Evolutionary conservation across 2,329 filamentous ascomycete species (phyloP), one percentile per base, ranked within the genome.

Genomic region (Venturia carpophila): DNA sequence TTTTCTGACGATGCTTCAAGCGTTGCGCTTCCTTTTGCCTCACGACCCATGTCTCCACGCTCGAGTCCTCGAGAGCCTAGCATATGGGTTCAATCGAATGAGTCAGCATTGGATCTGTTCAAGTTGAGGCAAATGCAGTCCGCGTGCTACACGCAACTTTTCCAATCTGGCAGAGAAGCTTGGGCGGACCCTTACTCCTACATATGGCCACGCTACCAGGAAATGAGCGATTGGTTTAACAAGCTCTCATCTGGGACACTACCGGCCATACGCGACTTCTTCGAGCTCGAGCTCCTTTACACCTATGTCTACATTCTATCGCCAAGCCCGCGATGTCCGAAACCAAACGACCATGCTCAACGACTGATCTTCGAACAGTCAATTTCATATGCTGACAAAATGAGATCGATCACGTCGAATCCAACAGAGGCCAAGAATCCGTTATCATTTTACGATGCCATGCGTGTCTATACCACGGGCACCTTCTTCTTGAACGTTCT

Each of bases 231-330:
- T 71, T 97, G 93, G 93, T 88, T 87, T 67, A 85, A 91, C 43
- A 83, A 84, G n/a, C 83, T 96, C 15, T 89, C 91, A 0, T 77
- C 80, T 45, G 83, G 82, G 1, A 82, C 90, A 0, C 83, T 88
- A 0, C 78, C 82, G 0, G 82, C 84, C 34, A 87, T 92, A 68
- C 84, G 87, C 47, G 84, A 89, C 60, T 85, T 92, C 68, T 95
- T 97, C 71, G 89, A 94, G 68, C 84, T 96, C 19, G 94, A 99
- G 73, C 77, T 95, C 52, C 84, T 93, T 60, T 97, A 96, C 78
- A 95, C 91, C 72, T 94, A 91, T 70, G 88, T 96, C 30, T 91
- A 97, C 74, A 90, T 93, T 66, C 83, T 97, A 9, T 91, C 91
- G 0, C 91, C 92, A 0, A 92, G 89, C 43, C 85, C 87, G 1